Base-by-base conservation (phyloP, 176 grass and related monocot species). In the Eragrostis curvula region DNA sequence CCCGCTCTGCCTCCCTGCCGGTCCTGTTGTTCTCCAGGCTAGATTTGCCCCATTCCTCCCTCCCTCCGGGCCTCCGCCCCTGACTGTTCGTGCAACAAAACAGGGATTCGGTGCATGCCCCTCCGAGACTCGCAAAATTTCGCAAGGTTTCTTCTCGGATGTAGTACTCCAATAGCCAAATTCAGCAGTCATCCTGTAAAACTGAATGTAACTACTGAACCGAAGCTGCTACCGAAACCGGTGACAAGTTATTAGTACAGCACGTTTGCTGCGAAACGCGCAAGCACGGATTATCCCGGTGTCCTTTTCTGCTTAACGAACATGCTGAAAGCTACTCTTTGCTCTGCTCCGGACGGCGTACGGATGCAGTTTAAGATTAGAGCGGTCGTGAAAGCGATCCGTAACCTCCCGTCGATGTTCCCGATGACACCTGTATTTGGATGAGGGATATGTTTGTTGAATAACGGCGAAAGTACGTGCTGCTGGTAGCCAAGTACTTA, bases 301-400 rank as follows among this genome's bases (percentile, higher is more conserved):
- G 61, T 30, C 47, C 3, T 42, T 60, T 60, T 27, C 57, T 27
- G 10, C 57, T 59, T 13, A 60, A 60, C 6, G 1, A 45, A 41
- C 60, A 43, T 42, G 55, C 17, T 72, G 63, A 84, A 59, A 77
- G 73, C 50, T 46, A 10, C 16, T 21, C 13, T 14, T 65, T 14
- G 24, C 18, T 70, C 68, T 27, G 70, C 70, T 20, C 8, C 16
- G 6, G 9, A 63, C 29, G 27, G 16, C 20, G 48, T 17, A 41
- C 21, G 5, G 28, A 39, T 3, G 9, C 8, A 16, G 12, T 8
- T 6, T 43, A 3, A 11, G 45, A 49, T 6, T 41, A 25, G 18
- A 32, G 32, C 9, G 44, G 52, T 18, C 25, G 6, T 11, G 58
- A 52, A 45, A 67, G 9, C 17, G 77, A 41, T 10, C 30, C 15